Conservation (phyloP, 768 basidiomycete species). For the Serendipita vermifera region DNA sequence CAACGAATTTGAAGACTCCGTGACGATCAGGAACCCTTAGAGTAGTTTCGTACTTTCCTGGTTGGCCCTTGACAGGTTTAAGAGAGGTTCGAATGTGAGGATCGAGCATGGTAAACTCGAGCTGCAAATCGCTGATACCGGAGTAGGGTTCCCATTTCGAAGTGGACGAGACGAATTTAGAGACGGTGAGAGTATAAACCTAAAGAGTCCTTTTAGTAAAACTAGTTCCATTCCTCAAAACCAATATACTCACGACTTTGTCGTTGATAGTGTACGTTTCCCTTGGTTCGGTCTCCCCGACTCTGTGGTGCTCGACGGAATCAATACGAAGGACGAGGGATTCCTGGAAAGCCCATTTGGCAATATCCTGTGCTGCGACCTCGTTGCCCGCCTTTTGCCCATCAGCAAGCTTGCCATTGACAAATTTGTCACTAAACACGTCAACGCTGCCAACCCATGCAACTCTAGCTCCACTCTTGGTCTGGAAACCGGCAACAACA, state of each 20-base stretch:
- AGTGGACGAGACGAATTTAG: constrained; percentile 45
- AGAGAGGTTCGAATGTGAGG: constrained; percentile 83
- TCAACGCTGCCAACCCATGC: constrained; percentile 74
- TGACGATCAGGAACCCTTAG: constrained; percentile 92
- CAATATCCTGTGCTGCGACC: constrained; percentile 58
- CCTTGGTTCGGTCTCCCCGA: constrained; percentile 45
- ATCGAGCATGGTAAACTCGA: constrained; percentile 98
- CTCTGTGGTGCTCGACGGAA: constrained; percentile 54
- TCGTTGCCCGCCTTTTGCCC: constrained; percentile 60
- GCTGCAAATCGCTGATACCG: constrained; percentile 63
- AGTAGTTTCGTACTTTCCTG: constrained; percentile 62
- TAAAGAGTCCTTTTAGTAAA: constrained; percentile 23
- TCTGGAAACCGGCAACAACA: constrained; percentile 84
- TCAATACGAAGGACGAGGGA: constrained; percentile 68
- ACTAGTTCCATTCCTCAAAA: no score
- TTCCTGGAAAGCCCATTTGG: constrained; percentile 88
- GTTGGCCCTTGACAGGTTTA: constrained; percentile 37
- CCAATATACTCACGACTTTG: constrained; percentile 44
- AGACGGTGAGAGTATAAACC: constrained; percentile 65
- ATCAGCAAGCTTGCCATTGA: constrained; percentile 44
- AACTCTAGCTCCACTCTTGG: constrained; percentile 58
- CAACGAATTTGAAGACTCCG: constrained; percentile 95
- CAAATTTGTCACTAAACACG: constrained; percentile 64
- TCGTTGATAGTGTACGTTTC: constrained; percentile 81
- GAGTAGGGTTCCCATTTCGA: constrained; percentile 61